Percentiles rank a stretch among this genome's conserved stretches.
Evolutionary conservation across 2,329 filamentous ascomycete species (phyloP).

Genomic region (Colletotrichum sp.): DNA sequence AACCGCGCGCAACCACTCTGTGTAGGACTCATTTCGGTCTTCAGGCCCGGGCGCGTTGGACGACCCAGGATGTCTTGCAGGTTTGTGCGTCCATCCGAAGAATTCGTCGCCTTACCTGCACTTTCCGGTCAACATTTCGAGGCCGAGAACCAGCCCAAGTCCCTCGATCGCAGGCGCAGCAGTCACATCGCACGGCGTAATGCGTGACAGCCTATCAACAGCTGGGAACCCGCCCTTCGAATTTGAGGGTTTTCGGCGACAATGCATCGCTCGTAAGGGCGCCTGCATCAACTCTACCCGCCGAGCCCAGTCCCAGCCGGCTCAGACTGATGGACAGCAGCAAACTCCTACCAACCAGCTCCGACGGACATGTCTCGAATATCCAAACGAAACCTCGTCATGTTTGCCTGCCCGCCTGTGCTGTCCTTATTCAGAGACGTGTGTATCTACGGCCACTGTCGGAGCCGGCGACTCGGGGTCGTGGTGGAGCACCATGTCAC

Average conservation of each 20-base stretch:
- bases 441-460: background rate
- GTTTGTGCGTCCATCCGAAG: constrained; percentile 4
- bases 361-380: background rate
- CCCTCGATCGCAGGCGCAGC: background rate
- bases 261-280: background rate
- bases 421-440: background rate
- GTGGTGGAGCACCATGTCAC: background rate
- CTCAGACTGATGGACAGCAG: background rate
- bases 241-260: background rate
- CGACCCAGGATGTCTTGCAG: background rate
- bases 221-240: background rate
- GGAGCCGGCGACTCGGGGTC: background rate
- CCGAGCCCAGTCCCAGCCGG: background rate
- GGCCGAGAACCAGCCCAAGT: background rate
- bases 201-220: background rate
- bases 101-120: background rate
- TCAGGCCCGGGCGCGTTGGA: background rate
- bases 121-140: background rate
- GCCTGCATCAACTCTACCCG: background rate
- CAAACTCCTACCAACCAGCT: background rate
- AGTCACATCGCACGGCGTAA: background rate
- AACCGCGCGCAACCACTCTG: background rate
- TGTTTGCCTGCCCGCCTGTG: background rate
- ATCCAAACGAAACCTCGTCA: background rate
- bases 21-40: background rate